phyloP scores from a whole-genome alignment of 1,284 basidiomycete species.

The Apiotrichum gamsii region DNA sequence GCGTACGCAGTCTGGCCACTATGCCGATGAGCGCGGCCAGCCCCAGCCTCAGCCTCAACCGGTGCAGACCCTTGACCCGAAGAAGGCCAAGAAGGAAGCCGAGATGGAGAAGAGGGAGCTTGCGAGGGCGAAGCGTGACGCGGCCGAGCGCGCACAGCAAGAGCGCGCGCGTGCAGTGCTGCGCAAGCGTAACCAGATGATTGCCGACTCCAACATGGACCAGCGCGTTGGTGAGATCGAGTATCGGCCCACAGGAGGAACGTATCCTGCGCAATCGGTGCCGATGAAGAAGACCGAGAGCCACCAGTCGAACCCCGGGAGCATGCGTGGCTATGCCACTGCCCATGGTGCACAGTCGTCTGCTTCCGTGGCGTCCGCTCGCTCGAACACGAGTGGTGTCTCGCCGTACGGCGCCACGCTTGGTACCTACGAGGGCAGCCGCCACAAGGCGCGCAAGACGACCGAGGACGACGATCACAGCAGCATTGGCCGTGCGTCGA shows the following conservation, averaged over 20 bases:
- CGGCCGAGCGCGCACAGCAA: slow-evolving; percentile 58
- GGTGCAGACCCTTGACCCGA: slow-evolving; percentile 54
- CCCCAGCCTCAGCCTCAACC: slow-evolving; percentile 44
- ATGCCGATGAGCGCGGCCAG: slow-evolving; percentile 60
- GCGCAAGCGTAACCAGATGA: slow-evolving; percentile 75
- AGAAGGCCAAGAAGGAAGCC: slow-evolving; percentile 85
- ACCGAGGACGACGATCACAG: slow-evolving; percentile 84
- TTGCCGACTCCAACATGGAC: slow-evolving; percentile 51
- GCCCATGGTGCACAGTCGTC: not conserved
- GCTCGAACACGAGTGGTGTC: slow-evolving; percentile 2
- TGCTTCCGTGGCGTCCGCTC: slow-evolving; percentile 7
- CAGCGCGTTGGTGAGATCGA: slow-evolving; percentile 15
- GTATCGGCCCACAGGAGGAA: too few relatives aligned
- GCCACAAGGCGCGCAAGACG: slow-evolving; percentile 70
- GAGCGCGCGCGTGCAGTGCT: slow-evolving; percentile 93
- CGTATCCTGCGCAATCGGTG: too few relatives aligned
- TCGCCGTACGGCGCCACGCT: not conserved
- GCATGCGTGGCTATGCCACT: not conserved
- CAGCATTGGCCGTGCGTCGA: slow-evolving; percentile 70
- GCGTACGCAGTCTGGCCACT: slow-evolving; percentile 69
- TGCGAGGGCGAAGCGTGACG: slow-evolving; percentile 76
- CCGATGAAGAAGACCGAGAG: too few relatives aligned
- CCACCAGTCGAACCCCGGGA: not conserved
- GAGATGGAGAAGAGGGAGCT: slow-evolving; percentile 76
- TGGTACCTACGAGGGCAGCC: slow-evolving; percentile 24